A percentile compares a stretch with the other conserved stretches of the same genome.
Conservation (phyloP, 441 rosid species). For the Daphne laureola region DNA sequence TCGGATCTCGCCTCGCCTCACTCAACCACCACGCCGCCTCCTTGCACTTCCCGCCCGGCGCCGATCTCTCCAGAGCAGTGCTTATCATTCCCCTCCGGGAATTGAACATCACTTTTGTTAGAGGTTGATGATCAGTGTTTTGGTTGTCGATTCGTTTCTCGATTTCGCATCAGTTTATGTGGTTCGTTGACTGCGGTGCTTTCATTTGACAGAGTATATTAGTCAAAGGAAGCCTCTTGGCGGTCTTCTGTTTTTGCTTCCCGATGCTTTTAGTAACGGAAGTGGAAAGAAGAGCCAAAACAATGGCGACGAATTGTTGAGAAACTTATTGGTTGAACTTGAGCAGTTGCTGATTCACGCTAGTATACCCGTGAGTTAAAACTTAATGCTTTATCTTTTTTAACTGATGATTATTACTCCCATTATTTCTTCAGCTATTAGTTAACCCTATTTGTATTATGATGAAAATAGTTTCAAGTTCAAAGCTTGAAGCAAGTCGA, state of each 20-base stretch:
- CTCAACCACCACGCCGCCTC: constrained; percentile 93
- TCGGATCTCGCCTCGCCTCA: constrained; percentile 82
- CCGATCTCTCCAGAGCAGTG: constrained; percentile 85
- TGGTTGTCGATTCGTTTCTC: not conserved
- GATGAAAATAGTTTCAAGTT: not conserved
- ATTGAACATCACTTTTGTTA: constrained; percentile 52
- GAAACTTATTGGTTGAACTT: constrained; percentile 41
- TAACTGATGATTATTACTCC: too few relatives aligned
- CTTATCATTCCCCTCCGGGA: constrained; percentile 77
- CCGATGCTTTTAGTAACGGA: constrained; percentile 49
- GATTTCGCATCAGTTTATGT: not conserved
- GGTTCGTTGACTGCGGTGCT: not conserved
- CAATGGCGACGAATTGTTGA: constrained; percentile 32
- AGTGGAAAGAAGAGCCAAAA: constrained; percentile 18
- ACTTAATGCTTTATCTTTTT: too few relatives aligned
- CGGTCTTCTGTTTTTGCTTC: constrained; percentile 83
- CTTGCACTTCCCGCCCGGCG: constrained; percentile 56
- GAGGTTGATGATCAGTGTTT: constrained; percentile 31
- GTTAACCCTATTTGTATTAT: constrained; percentile 1
- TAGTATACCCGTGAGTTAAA: constrained; percentile 69
- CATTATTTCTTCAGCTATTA: not conserved
- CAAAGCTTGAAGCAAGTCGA: too few relatives aligned
- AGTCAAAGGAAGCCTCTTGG: constrained; percentile 63
- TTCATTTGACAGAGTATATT: constrained; percentile 49
- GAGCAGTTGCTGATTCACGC: constrained; percentile 70